These are phyloP conservation scores for Puccinellia tenuiflora DNA, from an alignment of 176 grass and related monocot genomes.

Conservation along the genomic window DNA sequence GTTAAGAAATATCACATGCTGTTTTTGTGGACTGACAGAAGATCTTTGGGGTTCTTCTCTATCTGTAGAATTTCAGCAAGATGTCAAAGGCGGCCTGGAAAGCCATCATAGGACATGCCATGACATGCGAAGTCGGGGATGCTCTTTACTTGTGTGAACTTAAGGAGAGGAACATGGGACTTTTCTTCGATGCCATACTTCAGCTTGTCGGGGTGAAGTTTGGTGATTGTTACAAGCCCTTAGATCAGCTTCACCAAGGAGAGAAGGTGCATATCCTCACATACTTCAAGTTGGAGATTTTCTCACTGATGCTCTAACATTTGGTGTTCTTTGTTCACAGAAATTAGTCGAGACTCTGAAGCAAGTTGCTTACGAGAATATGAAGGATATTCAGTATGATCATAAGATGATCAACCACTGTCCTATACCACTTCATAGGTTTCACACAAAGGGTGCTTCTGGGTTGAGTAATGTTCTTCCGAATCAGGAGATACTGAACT, in stretches of 20 bases:
- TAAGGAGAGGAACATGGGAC: not conserved
- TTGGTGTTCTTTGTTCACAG: conserved; percentile 24
- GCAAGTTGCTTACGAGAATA: conserved; percentile 35
- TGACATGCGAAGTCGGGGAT: conserved; percentile 22
- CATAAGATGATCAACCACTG: conserved; percentile 39
- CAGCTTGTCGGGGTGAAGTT: conserved; percentile 51
- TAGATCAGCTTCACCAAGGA: conserved; percentile 22
- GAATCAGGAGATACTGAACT: conserved; percentile 4
- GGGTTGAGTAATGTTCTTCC: not conserved
- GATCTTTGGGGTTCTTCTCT: not conserved
- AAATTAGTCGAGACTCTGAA: conserved; percentile 28
- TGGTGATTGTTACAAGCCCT: conserved; percentile 33
- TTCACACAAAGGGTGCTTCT: conserved; percentile 16
- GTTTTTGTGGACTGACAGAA: not conserved
- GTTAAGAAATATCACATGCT: not conserved
- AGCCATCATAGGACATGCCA: conserved; percentile 47
- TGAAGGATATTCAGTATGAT: conserved; percentile 22
- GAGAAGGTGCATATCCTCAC: conserved; percentile 29
- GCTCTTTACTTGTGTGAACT: conserved; percentile 13
- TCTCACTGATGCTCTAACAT: conserved; percentile 2
- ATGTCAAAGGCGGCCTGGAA: conserved; percentile 42
- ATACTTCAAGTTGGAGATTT: not conserved
- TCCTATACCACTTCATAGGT: conserved; percentile 20
- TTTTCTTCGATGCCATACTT: conserved; percentile 54
- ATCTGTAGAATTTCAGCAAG: conserved; percentile 36